phyloP scores from a whole-genome alignment of 2,329 filamentous ascomycete species.

The Thielaviopsis euricoi region DNA sequence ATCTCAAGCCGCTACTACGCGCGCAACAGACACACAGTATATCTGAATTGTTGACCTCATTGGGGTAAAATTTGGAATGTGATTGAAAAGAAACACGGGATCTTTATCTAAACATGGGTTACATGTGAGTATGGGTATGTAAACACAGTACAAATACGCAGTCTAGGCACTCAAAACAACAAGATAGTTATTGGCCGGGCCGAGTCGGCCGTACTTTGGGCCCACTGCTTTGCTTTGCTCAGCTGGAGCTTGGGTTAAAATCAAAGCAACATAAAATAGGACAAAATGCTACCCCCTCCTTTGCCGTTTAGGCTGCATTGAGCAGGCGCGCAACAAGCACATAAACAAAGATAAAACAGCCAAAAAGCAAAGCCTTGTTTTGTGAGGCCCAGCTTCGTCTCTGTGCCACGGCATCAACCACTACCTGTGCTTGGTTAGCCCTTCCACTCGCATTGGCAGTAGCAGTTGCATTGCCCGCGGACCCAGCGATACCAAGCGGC shows the following conservation, averaged over 20 bases:
- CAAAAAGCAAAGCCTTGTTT: constrained; percentile 61
- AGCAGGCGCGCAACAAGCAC: constrained; percentile 66
- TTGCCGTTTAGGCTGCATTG: constrained; percentile 5
- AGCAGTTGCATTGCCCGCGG: constrained; percentile 28
- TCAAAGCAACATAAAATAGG: neutral
- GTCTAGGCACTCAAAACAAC: no score
- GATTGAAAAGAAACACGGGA: no score
- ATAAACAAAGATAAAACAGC: constrained; percentile 61
- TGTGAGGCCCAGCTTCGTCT: constrained; percentile 64
- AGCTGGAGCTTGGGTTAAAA: neutral
- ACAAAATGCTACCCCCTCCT: neutral
- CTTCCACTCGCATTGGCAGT: constrained; percentile 4
- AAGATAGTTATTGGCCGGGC: no score
- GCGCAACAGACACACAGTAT: no score
- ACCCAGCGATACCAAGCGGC: constrained; percentile 40
- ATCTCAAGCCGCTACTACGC: no score
- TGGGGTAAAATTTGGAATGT: no score
- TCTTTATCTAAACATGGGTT: no score
- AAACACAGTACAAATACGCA: no score
- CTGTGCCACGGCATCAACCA: constrained; percentile 64
- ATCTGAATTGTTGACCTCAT: no score
- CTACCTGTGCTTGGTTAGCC: constrained; percentile 37
- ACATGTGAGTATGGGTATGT: no score
- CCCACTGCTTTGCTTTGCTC: no score
- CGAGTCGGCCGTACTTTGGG: no score